Percentiles rank a stretch among this genome's conserved stretches.
Evolutionary conservation across 495 filamentous ascomycete genomes (phyloP).

Genomic region (Aspergillus haitiensis): DNA sequence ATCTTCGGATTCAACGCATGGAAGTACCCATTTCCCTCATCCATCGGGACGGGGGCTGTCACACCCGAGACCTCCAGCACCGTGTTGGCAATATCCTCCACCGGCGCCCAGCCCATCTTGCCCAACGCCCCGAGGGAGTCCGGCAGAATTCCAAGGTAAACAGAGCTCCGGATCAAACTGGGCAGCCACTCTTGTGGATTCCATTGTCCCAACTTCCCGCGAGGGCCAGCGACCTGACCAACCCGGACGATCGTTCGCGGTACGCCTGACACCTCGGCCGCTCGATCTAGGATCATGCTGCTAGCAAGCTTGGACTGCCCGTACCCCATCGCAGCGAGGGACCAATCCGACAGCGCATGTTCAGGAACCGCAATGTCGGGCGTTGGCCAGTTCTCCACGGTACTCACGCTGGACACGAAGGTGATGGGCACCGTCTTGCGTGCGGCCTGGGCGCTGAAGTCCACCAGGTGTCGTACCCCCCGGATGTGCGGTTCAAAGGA

Average conservation of each 20-base stretch:
- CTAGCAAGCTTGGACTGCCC: constrained; percentile 53
- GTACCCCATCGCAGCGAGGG: constrained; percentile 47
- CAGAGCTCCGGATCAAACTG: constrained; percentile 26
- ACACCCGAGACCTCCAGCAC: constrained; percentile 17
- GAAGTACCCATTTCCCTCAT: constrained; percentile 18
- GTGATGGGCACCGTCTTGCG: not conserved
- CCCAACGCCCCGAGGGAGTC: constrained; percentile 9
- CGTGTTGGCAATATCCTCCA: constrained; percentile 21
- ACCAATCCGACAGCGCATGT: not conserved
- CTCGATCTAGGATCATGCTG: constrained; percentile 49
- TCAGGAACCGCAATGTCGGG: constrained; percentile 8
- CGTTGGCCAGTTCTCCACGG: constrained; percentile 10
- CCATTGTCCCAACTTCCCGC: constrained; percentile 27
- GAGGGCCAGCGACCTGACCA: constrained; percentile 57
- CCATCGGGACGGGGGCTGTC: not conserved
- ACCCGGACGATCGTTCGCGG: constrained; percentile 48
- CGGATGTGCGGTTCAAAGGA: constrained; percentile 54
- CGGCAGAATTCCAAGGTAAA: constrained; percentile 22
- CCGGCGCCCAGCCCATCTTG: constrained; percentile 20
- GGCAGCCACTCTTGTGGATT: constrained; percentile 40
- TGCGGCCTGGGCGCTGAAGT: constrained; percentile 34
- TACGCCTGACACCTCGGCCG: constrained; percentile 35
- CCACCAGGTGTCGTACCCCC: constrained; percentile 51
- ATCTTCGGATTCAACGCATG: constrained; percentile 21
- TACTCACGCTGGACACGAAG: constrained; percentile 19